Conservation (phyloP, 495 filamentous ascomycete species). For the Talaromyces proteolyticus region DNA sequence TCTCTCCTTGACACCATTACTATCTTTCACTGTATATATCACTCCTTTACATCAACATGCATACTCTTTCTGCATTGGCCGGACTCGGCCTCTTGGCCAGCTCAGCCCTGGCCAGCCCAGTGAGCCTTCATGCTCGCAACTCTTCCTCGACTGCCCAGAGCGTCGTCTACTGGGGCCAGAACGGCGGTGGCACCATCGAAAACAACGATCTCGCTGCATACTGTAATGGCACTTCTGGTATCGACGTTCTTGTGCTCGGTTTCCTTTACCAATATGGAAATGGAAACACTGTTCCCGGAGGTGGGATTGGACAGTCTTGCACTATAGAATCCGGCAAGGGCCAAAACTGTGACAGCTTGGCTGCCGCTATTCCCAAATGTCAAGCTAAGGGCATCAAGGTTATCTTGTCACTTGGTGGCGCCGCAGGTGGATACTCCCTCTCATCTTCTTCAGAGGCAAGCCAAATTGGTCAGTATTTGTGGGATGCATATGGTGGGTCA, state of each 20-base stretch:
- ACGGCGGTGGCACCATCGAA: slow-evolving; percentile 32
- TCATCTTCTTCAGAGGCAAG: slow-evolving; percentile 32
- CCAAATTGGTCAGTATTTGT: slow-evolving; percentile 42
- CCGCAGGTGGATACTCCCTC: slow-evolving; percentile 30
- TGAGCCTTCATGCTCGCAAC: slow-evolving; percentile 13
- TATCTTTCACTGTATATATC: background rate
- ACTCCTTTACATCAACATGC: slow-evolving; percentile 13
- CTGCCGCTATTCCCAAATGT: slow-evolving; percentile 41
- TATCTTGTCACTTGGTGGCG: slow-evolving; percentile 44
- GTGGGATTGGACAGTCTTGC: slow-evolving; percentile 17
- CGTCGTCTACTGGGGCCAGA: slow-evolving; percentile 42
- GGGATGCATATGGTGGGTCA: slow-evolving; percentile 38
- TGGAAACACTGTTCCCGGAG: slow-evolving; percentile 17
- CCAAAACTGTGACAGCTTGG: slow-evolving; percentile 31
- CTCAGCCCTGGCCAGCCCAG: slow-evolving; percentile 20
- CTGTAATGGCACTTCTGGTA: slow-evolving; percentile 25
- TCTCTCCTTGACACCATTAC: background rate
- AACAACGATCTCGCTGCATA: slow-evolving; percentile 31
- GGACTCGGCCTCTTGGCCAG: slow-evolving; percentile 22
- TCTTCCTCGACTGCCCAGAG: slow-evolving; percentile 18
- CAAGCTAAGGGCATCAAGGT: slow-evolving; percentile 43
- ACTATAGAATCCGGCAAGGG: slow-evolving; percentile 9
- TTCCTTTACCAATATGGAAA: slow-evolving; percentile 41
- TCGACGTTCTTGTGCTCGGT: slow-evolving; percentile 46
- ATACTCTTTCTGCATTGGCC: slow-evolving; percentile 17